phyloP scores from a whole-genome alignment of 495 filamentous ascomycete genomes.

The Hypoxylon intermedium region DNA sequence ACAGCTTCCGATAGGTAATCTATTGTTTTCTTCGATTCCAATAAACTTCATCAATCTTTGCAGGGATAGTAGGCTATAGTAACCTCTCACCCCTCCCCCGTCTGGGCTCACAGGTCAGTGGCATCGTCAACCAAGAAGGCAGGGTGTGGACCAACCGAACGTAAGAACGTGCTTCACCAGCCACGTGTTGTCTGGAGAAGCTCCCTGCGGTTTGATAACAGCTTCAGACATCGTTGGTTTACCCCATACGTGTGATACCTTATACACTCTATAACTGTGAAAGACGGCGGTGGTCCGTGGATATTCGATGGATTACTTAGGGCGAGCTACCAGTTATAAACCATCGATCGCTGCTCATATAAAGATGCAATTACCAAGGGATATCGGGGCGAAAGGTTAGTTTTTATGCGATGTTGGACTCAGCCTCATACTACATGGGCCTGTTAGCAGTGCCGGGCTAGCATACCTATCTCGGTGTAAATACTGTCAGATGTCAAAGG shows the following conservation, averaged over 20 bases:
- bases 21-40: background rate
- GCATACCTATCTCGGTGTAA: too few species aligned
- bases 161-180: conserved; percentile 10
- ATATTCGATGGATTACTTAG: too few species aligned
- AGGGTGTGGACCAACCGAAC: conserved; percentile 10
- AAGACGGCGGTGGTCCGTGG: too few species aligned
- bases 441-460: too few species aligned
- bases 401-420: too few species aligned
- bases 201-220: background rate
- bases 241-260: background rate
- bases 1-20: background rate
- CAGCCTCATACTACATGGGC: too few species aligned
- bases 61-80: conserved; percentile 16
- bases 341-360: too few species aligned
- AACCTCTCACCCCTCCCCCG: conserved; percentile 16
- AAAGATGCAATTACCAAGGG: too few species aligned
- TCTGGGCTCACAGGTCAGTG: conserved; percentile 2
- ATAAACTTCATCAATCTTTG: conserved; percentile 10
- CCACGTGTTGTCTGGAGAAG: conserved; percentile 3
- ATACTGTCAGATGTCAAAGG: too few species aligned
- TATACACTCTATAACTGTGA: too few species aligned
- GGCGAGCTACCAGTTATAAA: too few species aligned
- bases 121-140: background rate
- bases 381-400: too few species aligned
- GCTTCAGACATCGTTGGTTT: background rate